Conservation (phyloP, 192 early-diverging fungal genomes). For the Entomortierella beljakovae region DNA sequence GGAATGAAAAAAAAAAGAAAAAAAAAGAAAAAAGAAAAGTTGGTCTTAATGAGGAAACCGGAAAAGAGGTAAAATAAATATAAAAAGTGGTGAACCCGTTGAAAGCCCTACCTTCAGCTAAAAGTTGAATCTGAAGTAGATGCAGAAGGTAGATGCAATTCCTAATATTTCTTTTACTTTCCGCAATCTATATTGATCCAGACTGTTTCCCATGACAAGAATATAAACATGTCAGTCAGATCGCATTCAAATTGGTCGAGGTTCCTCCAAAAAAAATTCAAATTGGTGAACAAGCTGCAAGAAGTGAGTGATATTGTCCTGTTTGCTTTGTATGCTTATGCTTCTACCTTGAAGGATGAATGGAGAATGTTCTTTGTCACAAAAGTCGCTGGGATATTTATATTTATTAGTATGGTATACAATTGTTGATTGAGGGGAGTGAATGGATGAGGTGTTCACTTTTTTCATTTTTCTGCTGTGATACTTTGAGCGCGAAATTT, state of each 20-base stretch:
- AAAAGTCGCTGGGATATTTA: too few species aligned
- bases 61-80: background rate
- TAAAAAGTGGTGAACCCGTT: background rate
- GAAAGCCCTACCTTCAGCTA: background rate
- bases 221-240: slow-evolving; percentile 4
- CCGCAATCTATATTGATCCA: background rate
- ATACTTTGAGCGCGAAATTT: slow-evolving; percentile 2
- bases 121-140: background rate
- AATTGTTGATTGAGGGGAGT: background rate
- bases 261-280: background rate
- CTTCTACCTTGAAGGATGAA: background rate
- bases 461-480: background rate
- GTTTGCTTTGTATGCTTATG: background rate
- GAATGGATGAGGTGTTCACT: background rate
- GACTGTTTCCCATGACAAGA: slow-evolving; percentile 2
- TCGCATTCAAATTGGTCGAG: background rate
- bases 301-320: background rate
- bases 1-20: background rate
- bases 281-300: background rate
- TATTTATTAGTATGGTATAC: too few species aligned
- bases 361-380: too few species aligned
- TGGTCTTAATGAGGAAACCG: background rate
- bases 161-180: background rate
- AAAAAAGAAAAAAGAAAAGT: background rate
- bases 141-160: background rate